Conservation (phyloP, 208 protist species). For the Leishmania amazonensis region DNA sequence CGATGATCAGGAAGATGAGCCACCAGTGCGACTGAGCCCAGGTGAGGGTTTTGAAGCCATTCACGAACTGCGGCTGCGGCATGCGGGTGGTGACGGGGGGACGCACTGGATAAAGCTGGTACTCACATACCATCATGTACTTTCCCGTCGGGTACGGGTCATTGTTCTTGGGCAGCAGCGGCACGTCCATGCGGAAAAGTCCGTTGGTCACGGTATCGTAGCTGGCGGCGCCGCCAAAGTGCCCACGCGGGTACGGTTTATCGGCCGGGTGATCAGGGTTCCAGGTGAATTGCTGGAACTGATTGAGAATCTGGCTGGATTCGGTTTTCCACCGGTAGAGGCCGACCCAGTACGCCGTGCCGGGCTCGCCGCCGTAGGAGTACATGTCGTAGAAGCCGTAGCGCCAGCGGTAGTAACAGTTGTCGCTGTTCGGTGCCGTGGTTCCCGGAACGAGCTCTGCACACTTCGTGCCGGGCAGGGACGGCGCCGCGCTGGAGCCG, state of each 20-base stretch:
- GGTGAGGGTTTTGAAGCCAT: constrained; percentile 55
- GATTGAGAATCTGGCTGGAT: constrained; percentile 26
- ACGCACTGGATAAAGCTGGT: constrained; percentile 27
- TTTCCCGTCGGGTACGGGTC: constrained; percentile 27
- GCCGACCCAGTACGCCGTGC: constrained; percentile 46
- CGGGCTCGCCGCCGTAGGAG: constrained; percentile 40
- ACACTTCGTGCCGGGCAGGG: constrained; percentile 17
- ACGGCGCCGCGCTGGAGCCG: constrained; percentile 34
- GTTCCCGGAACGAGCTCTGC: neutral
- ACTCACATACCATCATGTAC: constrained; percentile 41
- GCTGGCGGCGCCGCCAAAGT: constrained; percentile 37
- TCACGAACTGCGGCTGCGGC: constrained; percentile 42
- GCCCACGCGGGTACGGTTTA: constrained; percentile 33
- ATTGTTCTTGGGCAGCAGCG: constrained; percentile 17
- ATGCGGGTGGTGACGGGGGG: constrained; percentile 12
- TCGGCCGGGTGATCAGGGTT: constrained; percentile 2
- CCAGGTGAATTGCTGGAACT: constrained; percentile 39
- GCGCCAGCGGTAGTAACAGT: constrained; percentile 54
- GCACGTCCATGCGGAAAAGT: constrained; percentile 28
- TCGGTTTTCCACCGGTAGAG: constrained; percentile 21
- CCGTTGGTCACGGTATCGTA: neutral
- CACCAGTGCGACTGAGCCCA: constrained; percentile 66
- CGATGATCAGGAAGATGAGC: constrained; percentile 44
- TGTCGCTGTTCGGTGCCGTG: constrained; percentile 21
- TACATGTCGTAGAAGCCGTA: constrained; percentile 51